Base-by-base conservation (phyloP, 768 basidiomycete species). In the Mycena vulgaris region DNA sequence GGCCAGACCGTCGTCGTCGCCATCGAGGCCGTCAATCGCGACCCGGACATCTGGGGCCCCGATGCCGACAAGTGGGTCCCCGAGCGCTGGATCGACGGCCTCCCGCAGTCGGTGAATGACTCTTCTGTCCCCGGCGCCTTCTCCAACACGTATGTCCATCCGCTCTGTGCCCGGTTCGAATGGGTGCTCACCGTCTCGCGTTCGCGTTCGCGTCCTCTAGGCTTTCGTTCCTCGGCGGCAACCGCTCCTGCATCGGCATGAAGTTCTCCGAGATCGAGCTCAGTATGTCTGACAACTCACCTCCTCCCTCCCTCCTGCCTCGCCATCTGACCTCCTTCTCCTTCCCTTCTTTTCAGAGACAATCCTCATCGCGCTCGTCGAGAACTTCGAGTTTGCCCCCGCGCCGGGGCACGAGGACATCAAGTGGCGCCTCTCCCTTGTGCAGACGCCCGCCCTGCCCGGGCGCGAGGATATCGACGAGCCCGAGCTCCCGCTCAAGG, bases 31-130 rank as follows among this genome's bases (percentile, higher is more conserved):
- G 64, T 74, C 60, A 72, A 74, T 31, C 57, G 57, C 47, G 66
- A 71, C 62, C 66, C 69, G 11, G 70, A 42, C 17, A 66, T 74
- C 45, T 74, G 70, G 70, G 73, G 73, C 45, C 66, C 70, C 52
- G 66, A 71, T 42, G 66, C 73, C 9, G 57, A 58, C 40, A 48
- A 23, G 48, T 74, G 68, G 66, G 27, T 60, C 5, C 73, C 73
- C 28, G 73, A 74, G 49, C 73, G 73, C 53, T 74, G 72, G 72
- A 5, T 70, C 33, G 42, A 56, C 13, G 30, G n/a, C 52, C 47
- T 53, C 27, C 62, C 62, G 19, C 39, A n/a, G 5, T 63, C 62
- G 49, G 62, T 63, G 49, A 13, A 63, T 35, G 39, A 23, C 49
- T 48, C 62, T 8, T 33, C 10, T 17, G 62, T 63, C 16, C 62